A percentile compares a stretch with the other conserved stretches of the same genome.
Evolutionary conservation across 1,284 basidiomycete genomes (phyloP).

Genomic region (Ustilago sp.): DNA sequence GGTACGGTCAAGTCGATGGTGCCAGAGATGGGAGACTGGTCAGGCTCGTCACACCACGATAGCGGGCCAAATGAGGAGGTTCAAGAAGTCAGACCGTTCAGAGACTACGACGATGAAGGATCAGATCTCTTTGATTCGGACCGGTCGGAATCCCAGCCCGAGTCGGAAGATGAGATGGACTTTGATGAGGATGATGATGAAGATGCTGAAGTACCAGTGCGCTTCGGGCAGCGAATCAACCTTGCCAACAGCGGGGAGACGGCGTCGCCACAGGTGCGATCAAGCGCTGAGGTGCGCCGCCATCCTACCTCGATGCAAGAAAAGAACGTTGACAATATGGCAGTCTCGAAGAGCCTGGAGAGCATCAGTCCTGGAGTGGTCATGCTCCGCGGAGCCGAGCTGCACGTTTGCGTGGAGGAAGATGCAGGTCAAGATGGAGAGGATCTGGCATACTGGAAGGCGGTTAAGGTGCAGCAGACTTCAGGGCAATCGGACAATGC

Average conservation of each 20-base stretch:
- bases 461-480: slow-evolving; percentile 25
- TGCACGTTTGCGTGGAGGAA: slow-evolving; percentile 32
- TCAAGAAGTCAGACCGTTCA: slow-evolving; percentile 19
- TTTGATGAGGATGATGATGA: slow-evolving; percentile 12
- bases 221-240: slow-evolving; percentile 39
- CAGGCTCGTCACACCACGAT: slow-evolving; percentile 13
- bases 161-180: slow-evolving; percentile 33
- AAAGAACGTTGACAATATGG: slow-evolving; percentile 1
- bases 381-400: slow-evolving; percentile 21
- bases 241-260: slow-evolving; percentile 2
- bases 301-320: background rate
- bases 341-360: slow-evolving; percentile 23
- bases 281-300: background rate
- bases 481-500: background rate
- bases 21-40: slow-evolving; percentile 44
- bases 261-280: background rate
- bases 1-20: slow-evolving; percentile 47
- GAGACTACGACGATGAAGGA: slow-evolving; percentile 48
- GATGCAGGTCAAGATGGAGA: background rate
- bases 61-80: slow-evolving; percentile 5
- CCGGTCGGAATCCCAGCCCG: slow-evolving; percentile 12
- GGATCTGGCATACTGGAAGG: slow-evolving; percentile 38
- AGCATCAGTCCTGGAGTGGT: slow-evolving; percentile 19
- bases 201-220: slow-evolving; percentile 34
- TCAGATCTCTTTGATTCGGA: slow-evolving; percentile 45